Percentiles rank a stretch among this genome's conserved stretches.
Conservation (phyloP, 768 basidiomycete species). For the Leccinum incarnatum region DNA sequence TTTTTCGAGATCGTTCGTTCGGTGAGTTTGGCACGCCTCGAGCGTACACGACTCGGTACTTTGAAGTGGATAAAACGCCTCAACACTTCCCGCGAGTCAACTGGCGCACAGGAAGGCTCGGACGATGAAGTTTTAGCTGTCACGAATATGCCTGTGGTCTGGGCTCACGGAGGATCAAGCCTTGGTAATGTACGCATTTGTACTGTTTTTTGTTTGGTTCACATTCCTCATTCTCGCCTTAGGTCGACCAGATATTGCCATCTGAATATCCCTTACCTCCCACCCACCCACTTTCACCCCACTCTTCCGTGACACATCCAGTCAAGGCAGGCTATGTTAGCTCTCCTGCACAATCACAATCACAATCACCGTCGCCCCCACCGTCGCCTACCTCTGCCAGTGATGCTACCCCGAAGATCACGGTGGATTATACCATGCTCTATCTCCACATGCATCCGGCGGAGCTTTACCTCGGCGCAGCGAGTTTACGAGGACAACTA, state of each 20-base stretch:
- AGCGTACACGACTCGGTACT: conserved; percentile 7
- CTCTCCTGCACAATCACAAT: neutral
- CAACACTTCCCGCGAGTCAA: neutral
- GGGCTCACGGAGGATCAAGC: conserved; percentile 21
- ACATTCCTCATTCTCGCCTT: neutral
- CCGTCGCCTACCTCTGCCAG: neutral
- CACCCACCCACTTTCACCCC: conserved; percentile 23
- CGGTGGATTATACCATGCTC: conserved; percentile 5
- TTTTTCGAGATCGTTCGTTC: conserved; percentile 40
- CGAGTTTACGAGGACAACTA: conserved; percentile 33
- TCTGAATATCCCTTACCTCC: conserved; percentile 33
- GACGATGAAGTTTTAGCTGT: conserved; percentile 6
- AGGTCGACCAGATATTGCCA: conserved; percentile 39
- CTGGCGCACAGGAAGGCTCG: conserved; percentile 11
- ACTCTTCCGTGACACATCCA: conserved; percentile 16
- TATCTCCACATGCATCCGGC: conserved; percentile 43
- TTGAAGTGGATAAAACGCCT: conserved; percentile 26
- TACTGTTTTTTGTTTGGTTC: neutral
- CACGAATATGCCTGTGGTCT: conserved; percentile 5
- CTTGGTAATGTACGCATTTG: conserved; percentile 29
- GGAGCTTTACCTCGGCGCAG: conserved; percentile 44
- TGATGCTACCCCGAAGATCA: conserved; percentile 8
- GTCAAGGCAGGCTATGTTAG: conserved; percentile 7
- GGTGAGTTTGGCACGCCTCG: conserved; percentile 7
- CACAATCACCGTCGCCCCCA: neutral